Evolutionary conservation across 768 basidiomycete species (phyloP).

Genomic region (Leccinum obscurum): DNA sequence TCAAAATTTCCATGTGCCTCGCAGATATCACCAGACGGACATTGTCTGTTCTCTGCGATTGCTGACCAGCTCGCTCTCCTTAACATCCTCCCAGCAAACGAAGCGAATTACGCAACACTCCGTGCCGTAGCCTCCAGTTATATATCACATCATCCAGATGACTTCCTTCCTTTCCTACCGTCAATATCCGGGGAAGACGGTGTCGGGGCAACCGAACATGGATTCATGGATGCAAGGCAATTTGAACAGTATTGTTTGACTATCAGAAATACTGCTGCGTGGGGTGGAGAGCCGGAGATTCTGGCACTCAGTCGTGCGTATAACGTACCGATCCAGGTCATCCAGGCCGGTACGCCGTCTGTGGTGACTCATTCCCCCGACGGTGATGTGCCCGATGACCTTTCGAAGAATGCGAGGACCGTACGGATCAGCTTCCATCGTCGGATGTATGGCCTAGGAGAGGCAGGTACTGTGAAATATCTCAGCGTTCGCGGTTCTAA

Average conservation of each 20-base stretch:
- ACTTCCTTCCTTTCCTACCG: slow-evolving; percentile 93
- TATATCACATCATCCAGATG: slow-evolving; percentile 78
- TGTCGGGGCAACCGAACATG: slow-evolving; percentile 55
- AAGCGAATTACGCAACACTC: slow-evolving; percentile 60
- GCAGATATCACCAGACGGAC: slow-evolving; percentile 92
- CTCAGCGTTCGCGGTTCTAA: slow-evolving; percentile 4
- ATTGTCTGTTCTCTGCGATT: slow-evolving; percentile 92
- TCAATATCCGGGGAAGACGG: slow-evolving; percentile 70
- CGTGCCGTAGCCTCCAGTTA: slow-evolving; percentile 77
- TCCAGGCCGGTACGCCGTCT: slow-evolving; percentile 79
- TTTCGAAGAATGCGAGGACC: slow-evolving; percentile 37
- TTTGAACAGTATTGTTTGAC: slow-evolving; percentile 75
- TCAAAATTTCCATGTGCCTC: not conserved
- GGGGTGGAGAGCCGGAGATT: slow-evolving; percentile 99
- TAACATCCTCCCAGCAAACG: slow-evolving; percentile 54
- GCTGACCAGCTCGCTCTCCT: slow-evolving; percentile 88
- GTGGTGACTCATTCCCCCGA: slow-evolving; percentile 80
- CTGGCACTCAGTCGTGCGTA: slow-evolving; percentile 81
- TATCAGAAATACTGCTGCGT: slow-evolving; percentile 81
- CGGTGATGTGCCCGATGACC: slow-evolving; percentile 30
- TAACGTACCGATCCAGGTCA: slow-evolving; percentile 84
- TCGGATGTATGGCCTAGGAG: slow-evolving; percentile 92
- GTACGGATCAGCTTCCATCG: slow-evolving; percentile 90
- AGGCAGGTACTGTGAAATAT: slow-evolving; percentile 53
- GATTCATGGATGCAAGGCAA: slow-evolving; percentile 66